Percentiles rank a stretch among this genome's conserved stretches.
These are phyloP conservation scores for Suillus bovinus DNA, from an alignment of 768 basidiomycete genomes.

Conservation along the genomic window DNA sequence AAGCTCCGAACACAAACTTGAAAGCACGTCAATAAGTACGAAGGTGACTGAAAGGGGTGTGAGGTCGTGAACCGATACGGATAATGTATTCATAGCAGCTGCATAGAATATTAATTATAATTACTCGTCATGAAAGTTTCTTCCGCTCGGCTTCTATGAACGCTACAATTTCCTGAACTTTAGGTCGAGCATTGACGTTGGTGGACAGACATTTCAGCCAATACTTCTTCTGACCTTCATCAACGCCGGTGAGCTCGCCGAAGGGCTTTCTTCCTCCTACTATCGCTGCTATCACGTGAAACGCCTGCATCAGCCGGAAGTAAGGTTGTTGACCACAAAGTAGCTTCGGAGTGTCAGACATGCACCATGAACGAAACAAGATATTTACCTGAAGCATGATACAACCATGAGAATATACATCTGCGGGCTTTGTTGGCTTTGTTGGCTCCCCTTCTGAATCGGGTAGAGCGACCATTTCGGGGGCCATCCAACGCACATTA, in stretches of 20 bases:
- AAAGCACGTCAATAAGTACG: neutral
- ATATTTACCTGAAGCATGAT: constrained; percentile 25
- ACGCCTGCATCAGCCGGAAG: rapidly evolving
- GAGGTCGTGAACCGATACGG: neutral
- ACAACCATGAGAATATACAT: constrained; percentile 43
- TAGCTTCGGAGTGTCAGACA: neutral
- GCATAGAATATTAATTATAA: neutral
- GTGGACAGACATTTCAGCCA: neutral
- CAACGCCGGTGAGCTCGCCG: neutral
- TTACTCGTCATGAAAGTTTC: neutral
- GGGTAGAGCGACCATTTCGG: constrained; percentile 36
- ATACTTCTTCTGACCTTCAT: neutral
- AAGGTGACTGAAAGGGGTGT: neutral
- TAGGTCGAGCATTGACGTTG: neutral
- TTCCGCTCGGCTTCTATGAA: neutral
- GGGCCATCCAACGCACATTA: constrained; percentile 43
- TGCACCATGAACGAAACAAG: constrained; percentile 5
- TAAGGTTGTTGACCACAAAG: neutral
- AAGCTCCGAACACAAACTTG: neutral
- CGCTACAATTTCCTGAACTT: neutral
- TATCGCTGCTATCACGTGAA: neutral
- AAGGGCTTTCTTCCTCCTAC: neutral
- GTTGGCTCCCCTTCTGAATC: neutral
- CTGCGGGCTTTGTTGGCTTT: constrained; percentile 26
- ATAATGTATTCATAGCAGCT: neutral